Evolutionary conservation across 2,329 filamentous ascomycete genomes (phyloP), one percentile per base, ranked within the genome.

Genomic region (Hypoxylon sp.): DNA sequence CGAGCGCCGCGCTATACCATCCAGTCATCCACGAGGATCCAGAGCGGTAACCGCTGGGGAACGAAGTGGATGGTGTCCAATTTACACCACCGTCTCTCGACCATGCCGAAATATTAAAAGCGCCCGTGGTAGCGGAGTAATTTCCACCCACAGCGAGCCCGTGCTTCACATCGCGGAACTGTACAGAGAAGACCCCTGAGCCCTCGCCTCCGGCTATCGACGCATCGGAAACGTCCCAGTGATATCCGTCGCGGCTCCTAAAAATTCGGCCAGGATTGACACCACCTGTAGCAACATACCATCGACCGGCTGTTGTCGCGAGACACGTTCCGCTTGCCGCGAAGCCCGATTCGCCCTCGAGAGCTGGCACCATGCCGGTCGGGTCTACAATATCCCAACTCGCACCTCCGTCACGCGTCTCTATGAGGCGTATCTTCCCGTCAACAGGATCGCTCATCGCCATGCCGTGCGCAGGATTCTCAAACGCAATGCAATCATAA

Each of bases 301-400:
- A 77, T 9, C 73, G 69, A 0, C 75, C 75, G 3, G 72, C 72
- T 9, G 70, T 65, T 1, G 76, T 75, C 1, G 72, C 67, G 2
- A 79, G 72, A 58, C 78, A 79, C 5, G 78, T 78, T 1, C 78
- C 78, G 49, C 77, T 79, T 6, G 77, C 78, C 0, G 78, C 74
- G 41, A 80, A 79, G 0, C 72, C 76, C 9, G 73, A 69, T 58
- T 79, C 77, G 0, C 78, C 77, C 0, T 66, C 67, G n/a, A 72
- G 52, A 0, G 76, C 76, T 0, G 70, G 57, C 19, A 71, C 68
- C 72, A 79, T 76, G 9, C 72, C 74, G 28, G 32, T 43, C 0
- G 72, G n/a, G 21, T 76, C 72, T 1, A 77, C 64, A 19, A 75
- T 36, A 0, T 14, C 23, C 78, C 77, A 80, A 13, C 63, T 75